A percentile compares a stretch with the other conserved stretches of the same genome.
Evolutionary conservation across 768 basidiomycete genomes (phyloP).

Genomic region (Auricularia sp.): DNA sequence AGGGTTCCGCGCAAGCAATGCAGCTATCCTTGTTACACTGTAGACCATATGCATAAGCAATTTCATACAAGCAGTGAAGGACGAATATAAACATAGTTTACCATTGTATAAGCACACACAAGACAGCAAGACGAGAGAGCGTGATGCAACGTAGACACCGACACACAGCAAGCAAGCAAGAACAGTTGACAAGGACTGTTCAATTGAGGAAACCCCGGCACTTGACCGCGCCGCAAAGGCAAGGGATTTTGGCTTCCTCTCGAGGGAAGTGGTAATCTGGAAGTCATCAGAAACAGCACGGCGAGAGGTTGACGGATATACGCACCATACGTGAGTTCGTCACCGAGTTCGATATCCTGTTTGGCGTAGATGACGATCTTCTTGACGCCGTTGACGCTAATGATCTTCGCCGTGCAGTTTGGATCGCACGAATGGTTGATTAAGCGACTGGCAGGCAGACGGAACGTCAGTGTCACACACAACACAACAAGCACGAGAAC

Average conservation of each 20-base stretch:
- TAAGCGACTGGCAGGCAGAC: conserved; percentile 51
- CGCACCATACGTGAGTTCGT: conserved; percentile 94
- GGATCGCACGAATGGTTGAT: conserved; percentile 99
- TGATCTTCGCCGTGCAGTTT: conserved; percentile 38
- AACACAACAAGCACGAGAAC: conserved; percentile 22
- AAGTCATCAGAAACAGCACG: not conserved
- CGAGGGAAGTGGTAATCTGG: conserved; percentile 98
- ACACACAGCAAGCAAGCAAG: not conserved
- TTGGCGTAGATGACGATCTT: conserved; percentile 99
- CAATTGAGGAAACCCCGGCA: conserved; percentile 96
- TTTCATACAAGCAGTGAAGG: not conserved
- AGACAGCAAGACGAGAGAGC: too few species aligned
- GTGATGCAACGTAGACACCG: not conserved
- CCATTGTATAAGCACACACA: not conserved
- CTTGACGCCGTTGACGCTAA: conserved; percentile 64
- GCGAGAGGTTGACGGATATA: conserved; percentile 5
- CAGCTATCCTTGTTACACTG: not conserved
- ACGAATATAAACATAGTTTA: not conserved
- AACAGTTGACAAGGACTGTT: conserved; percentile 18
- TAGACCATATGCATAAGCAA: not conserved
- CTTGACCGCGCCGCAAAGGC: conserved; percentile 79
- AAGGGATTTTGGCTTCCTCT: conserved; percentile 95
- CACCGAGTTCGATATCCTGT: conserved; percentile 88
- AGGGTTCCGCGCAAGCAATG: not conserved
- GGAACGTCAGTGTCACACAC: conserved; percentile 8